These are phyloP conservation scores for Harringtonia aguacate DNA, from an alignment of 2,329 filamentous ascomycete species.

Conservation along the genomic window DNA sequence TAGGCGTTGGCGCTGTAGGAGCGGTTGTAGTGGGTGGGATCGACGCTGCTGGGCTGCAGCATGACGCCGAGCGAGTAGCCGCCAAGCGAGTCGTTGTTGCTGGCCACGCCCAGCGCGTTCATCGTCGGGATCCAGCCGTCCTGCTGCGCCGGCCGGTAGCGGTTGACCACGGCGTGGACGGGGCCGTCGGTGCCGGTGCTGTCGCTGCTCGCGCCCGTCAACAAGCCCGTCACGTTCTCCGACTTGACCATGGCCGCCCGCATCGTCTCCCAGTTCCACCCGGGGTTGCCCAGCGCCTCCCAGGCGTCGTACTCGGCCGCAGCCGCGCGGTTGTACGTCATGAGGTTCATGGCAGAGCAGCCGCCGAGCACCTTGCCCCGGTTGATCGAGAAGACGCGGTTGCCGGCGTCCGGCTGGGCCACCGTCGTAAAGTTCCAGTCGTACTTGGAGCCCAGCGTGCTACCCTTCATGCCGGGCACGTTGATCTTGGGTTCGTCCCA, in stretches of 20 bases:
- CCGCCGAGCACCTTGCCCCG: slow-evolving; percentile 36
- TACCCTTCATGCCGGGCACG: slow-evolving; percentile 17
- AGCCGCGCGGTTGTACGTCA: slow-evolving; percentile 22
- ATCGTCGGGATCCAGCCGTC: slow-evolving; percentile 32
- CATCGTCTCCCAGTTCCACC: slow-evolving; percentile 17
- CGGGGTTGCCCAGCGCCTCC: slow-evolving; percentile 21
- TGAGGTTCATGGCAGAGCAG: slow-evolving; percentile 31
- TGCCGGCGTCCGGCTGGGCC: slow-evolving; percentile 25
- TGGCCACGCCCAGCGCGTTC: slow-evolving; percentile 29
- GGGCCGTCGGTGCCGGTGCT: slow-evolving; percentile 11
- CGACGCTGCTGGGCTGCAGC: slow-evolving; percentile 37
- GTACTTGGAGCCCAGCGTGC: slow-evolving; percentile 14
- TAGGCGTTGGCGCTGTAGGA: slow-evolving; percentile 36
- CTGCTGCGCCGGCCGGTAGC: slow-evolving; percentile 30
- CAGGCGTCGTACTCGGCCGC: slow-evolving; percentile 22
- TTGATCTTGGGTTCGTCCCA: slow-evolving; percentile 17
- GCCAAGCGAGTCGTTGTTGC: slow-evolving; percentile 32
- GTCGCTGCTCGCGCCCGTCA: slow-evolving; percentile 3
- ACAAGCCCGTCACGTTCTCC: slow-evolving; percentile 13
- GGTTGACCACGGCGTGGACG: slow-evolving; percentile 23
- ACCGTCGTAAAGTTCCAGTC: slow-evolving; percentile 30
- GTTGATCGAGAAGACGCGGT: slow-evolving; percentile 24
- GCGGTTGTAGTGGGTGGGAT: slow-evolving; percentile 32
- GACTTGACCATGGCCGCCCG: slow-evolving; percentile 8
- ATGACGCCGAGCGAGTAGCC: slow-evolving; percentile 40